Conservation (phyloP, 2,329 filamentous ascomycete species). For the Fonsecaea pugnacius region DNA sequence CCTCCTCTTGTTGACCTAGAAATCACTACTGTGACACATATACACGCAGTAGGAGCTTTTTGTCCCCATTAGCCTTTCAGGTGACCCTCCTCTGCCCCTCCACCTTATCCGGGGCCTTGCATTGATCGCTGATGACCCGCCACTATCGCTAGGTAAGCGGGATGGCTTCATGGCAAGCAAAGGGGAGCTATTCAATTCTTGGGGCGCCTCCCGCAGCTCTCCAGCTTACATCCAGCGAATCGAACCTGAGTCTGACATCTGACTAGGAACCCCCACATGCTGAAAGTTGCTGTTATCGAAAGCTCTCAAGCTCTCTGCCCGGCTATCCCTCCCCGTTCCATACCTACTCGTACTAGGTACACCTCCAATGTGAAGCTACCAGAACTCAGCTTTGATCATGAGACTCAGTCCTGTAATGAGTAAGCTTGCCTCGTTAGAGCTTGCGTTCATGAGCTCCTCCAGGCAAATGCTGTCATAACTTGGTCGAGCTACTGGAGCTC, state of each 20-base stretch:
- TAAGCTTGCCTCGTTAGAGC: slow-evolving; percentile 25
- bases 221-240: slow-evolving; percentile 22
- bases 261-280: slow-evolving; percentile 8
- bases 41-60: neutral
- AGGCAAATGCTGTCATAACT: slow-evolving; percentile 23
- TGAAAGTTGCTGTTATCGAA: slow-evolving; percentile 18
- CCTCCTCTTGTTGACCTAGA: neutral
- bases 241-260: slow-evolving; percentile 13
- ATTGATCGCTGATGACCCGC: slow-evolving; percentile 13
- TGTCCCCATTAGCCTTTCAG: neutral
- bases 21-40: neutral
- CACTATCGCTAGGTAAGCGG: slow-evolving; percentile 8
- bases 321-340: slow-evolving; percentile 6
- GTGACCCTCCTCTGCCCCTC: neutral
- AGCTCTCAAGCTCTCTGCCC: slow-evolving; percentile 13
- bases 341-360: neutral
- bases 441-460: slow-evolving; percentile 10
- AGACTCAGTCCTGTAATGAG: slow-evolving; percentile 28
- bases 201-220: slow-evolving; percentile 6
- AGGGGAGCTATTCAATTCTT: slow-evolving; percentile 5
- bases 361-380: slow-evolving; percentile 5
- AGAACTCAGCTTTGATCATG: slow-evolving; percentile 29
- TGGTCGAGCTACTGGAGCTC: slow-evolving; percentile 20
- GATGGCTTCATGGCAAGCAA: slow-evolving; percentile 5
- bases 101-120: slow-evolving; percentile 8